A percentile compares a stretch with the other conserved stretches of the same genome.
These are phyloP conservation scores for Heterococcus sp. DNA, from an alignment of 108 stramenopile species.

Conservation along the genomic window DNA sequence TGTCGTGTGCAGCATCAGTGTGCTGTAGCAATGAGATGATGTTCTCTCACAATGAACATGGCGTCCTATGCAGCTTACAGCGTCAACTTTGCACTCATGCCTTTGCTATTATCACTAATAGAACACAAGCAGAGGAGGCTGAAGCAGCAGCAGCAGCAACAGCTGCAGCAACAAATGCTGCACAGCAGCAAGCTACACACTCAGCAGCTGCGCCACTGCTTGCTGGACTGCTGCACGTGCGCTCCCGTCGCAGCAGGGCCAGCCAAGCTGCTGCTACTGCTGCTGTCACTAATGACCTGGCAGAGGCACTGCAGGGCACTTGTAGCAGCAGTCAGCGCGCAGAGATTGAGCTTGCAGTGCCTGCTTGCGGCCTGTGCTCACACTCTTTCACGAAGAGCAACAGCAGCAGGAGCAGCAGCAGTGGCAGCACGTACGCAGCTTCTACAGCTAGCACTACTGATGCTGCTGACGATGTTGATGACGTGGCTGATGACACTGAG, in stretches of 20 bases:
- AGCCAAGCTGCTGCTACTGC: background rate
- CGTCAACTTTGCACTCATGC: background rate
- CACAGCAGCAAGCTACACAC: background rate
- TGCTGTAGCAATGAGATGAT: background rate
- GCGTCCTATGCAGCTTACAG: background rate
- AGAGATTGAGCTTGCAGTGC: too few species aligned
- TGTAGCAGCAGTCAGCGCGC: too few species aligned
- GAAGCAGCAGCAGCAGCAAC: background rate
- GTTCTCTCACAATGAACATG: background rate
- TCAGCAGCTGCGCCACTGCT: background rate
- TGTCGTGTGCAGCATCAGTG: background rate
- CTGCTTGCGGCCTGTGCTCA: too few species aligned
- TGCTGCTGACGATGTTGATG: background rate
- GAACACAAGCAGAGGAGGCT: background rate
- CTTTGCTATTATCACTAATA: background rate
- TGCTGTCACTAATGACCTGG: too few species aligned
- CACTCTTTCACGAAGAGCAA: background rate
- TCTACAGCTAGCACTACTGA: background rate
- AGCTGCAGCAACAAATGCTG: background rate
- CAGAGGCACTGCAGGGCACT: too few species aligned
- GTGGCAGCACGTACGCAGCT: background rate
- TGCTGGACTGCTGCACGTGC: background rate
- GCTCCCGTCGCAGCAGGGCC: background rate
- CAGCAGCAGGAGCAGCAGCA: background rate
- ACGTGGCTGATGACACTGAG: background rate